phyloP scores from a whole-genome alignment of 768 basidiomycete species.

The Lactarius trivialis region DNA sequence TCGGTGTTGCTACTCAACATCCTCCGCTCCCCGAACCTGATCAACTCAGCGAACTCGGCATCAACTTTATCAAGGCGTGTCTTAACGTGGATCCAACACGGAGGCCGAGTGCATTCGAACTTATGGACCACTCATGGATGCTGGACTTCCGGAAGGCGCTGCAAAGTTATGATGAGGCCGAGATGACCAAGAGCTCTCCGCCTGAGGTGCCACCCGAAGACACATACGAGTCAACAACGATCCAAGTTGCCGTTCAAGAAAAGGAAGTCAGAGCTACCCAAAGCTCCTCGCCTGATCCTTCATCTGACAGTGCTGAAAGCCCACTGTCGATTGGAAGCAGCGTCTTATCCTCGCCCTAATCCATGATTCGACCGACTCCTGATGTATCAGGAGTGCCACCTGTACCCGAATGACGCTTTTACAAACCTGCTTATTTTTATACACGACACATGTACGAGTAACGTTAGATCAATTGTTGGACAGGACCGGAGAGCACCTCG shows the following conservation, averaged over 20 bases:
- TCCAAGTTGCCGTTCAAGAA: constrained; percentile 51
- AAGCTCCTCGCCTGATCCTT: constrained; percentile 44
- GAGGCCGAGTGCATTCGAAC: constrained; percentile 78
- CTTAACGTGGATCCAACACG: constrained; percentile 78
- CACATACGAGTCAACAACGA: constrained; percentile 43
- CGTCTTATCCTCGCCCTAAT: not conserved
- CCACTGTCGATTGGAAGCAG: not conserved
- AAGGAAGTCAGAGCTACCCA: constrained; percentile 54
- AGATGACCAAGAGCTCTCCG: constrained; percentile 45
- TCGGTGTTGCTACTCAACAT: constrained; percentile 93
- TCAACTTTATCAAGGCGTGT: constrained; percentile 90
- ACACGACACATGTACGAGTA: constrained; percentile 1
- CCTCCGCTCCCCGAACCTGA: constrained; percentile 90
- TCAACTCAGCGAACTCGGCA: constrained; percentile 83
- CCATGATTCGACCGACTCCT: not conserved
- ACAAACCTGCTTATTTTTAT: not conserved
- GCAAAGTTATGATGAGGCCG: constrained; percentile 58
- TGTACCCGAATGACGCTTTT: not conserved
- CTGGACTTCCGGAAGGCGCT: constrained; percentile 70
- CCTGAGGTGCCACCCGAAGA: constrained; percentile 42
- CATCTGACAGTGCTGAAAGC: constrained; percentile 31
- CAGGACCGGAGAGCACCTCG: not conserved
- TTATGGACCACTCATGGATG: constrained; percentile 90
- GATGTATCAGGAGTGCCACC: too few relatives aligned
- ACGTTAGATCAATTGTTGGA: not conserved